Evolutionary conservation across 1,284 basidiomycete genomes (phyloP), one percentile per base, ranked within the genome.

Genomic region (Mycosarcoma mackinlayi): DNA sequence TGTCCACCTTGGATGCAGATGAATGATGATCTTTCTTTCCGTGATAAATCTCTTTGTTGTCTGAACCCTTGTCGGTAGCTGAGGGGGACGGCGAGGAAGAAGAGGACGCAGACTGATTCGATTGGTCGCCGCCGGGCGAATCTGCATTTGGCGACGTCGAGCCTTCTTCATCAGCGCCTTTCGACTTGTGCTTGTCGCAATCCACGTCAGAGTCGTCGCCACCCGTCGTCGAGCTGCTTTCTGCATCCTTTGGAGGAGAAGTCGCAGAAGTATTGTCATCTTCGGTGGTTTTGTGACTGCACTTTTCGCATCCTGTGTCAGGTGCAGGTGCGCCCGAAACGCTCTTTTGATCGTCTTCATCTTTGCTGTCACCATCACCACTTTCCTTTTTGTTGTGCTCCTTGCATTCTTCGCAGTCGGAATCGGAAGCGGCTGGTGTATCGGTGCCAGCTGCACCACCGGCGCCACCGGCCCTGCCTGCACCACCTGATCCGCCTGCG

Each of bases 21-120:
- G n/a, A n/a, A n/a, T n/a, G n/a, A n/a, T n/a, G n/a, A n/a, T 52
- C 40, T 11, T 47, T 19, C 30, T 60, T 31, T 7, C 48, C 48
- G 41, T 47, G 45, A 3, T 50, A 40, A 16, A 50, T 28, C 1
- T 47, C 44, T 2, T 21, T 16, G 25, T n/a, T 21, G 27, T n/a
- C 37, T 3, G 24, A 34, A 19, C 21, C 42, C 28, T 18, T 18
- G n/a, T n/a, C n/a, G n/a, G n/a, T n/a, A 18, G 42, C 6, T 5
- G 30, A 18, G 7, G 41, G 18, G 16, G 51, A 11, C 23, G 39
- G 21, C 24, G 51, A 37, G 28, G 42, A 21, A 35, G 46, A 30
- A 34, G 18, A 16, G 23, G 46, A 34, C 4, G 14, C 28, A n/a
- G n/a, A n/a, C n/a, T n/a, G n/a, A n/a, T n/a, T n/a, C n/a, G n/a